Conservation (phyloP, 176 grass and related monocot species). For the Poa annua region DNA sequence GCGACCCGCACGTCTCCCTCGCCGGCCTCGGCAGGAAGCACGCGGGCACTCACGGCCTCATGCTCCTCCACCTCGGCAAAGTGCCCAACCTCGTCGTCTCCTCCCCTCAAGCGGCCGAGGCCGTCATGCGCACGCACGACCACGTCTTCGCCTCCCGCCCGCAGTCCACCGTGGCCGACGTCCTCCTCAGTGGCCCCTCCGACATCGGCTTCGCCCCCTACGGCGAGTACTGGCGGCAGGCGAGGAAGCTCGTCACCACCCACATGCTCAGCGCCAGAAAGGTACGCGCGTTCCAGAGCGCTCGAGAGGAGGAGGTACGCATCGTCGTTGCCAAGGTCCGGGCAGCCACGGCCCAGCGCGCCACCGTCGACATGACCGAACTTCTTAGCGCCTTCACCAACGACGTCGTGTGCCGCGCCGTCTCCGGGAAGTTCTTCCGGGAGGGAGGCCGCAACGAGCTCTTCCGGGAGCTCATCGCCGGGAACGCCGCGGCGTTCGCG, state of each 20-base stretch:
- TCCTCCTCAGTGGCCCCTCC: constrained; percentile 20
- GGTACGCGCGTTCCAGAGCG: not conserved
- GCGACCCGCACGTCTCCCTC: constrained; percentile 46
- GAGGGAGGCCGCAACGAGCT: constrained; percentile 38
- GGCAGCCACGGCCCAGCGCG: not conserved
- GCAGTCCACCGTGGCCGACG: not conserved
- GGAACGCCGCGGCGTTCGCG: not conserved
- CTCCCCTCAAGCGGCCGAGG: constrained; percentile 45
- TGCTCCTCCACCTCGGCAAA: constrained; percentile 56
- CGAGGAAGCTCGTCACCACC: constrained; percentile 29
- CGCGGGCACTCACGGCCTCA: constrained; percentile 17
- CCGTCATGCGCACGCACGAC: constrained; percentile 55
- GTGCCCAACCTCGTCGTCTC: constrained; percentile 55
- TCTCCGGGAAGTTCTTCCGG: constrained; percentile 43
- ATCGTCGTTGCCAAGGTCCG: constrained; percentile 9
- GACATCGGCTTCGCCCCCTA: constrained; percentile 45
- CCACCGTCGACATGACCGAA: constrained; percentile 49
- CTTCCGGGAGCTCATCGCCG: constrained; percentile 42
- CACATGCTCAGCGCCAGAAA: constrained; percentile 45
- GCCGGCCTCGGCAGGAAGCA: constrained; percentile 25
- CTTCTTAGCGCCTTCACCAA: constrained; percentile 39
- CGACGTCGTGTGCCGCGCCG: constrained; percentile 51
- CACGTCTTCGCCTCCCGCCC: constrained; percentile 61
- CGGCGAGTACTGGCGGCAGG: constrained; percentile 52
- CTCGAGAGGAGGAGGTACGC: constrained; percentile 26